Evolutionary conservation across 805 yeast species (phyloP).

Genomic region (Candida ovalis): DNA sequence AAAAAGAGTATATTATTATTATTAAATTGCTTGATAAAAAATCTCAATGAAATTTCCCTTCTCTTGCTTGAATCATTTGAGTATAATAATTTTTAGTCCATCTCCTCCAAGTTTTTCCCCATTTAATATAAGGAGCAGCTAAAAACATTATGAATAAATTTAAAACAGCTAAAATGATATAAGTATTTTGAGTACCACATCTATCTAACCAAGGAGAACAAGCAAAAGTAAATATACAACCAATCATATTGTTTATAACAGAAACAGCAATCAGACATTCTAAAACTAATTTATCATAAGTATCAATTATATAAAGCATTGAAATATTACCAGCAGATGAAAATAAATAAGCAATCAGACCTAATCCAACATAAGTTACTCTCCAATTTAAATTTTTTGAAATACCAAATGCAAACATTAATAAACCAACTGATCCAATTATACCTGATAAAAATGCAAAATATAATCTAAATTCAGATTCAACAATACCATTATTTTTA

Average conservation of each 20-base stretch:
- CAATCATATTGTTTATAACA: constrained; percentile 58
- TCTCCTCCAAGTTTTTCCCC: constrained; percentile 56
- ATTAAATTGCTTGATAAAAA: background rate
- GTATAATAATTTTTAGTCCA: constrained; percentile 51
- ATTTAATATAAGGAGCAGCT: constrained; percentile 52
- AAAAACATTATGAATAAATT: constrained; percentile 50
- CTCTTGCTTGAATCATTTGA: constrained; percentile 45
- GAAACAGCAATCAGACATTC: constrained; percentile 66
- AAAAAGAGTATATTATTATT: background rate
- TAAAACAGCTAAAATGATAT: constrained; percentile 57
- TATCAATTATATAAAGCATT: constrained; percentile 61
- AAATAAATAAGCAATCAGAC: constrained; percentile 62
- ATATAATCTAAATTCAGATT: constrained; percentile 61
- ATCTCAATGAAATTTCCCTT: constrained; percentile 21
- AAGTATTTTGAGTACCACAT: constrained; percentile 56
- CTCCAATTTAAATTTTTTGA: constrained; percentile 48
- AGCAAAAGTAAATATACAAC: constrained; percentile 62
- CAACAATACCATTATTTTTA: constrained; percentile 53
- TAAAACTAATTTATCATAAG: constrained; percentile 61
- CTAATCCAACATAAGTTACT: constrained; percentile 56
- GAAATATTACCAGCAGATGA: constrained; percentile 69
- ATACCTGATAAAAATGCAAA: constrained; percentile 55
- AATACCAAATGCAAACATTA: constrained; percentile 66
- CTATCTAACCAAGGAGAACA: constrained; percentile 60
- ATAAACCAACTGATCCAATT: constrained; percentile 55